Conservation (phyloP, 805 yeast species). For the Candida pseudofarinosa region DNA sequence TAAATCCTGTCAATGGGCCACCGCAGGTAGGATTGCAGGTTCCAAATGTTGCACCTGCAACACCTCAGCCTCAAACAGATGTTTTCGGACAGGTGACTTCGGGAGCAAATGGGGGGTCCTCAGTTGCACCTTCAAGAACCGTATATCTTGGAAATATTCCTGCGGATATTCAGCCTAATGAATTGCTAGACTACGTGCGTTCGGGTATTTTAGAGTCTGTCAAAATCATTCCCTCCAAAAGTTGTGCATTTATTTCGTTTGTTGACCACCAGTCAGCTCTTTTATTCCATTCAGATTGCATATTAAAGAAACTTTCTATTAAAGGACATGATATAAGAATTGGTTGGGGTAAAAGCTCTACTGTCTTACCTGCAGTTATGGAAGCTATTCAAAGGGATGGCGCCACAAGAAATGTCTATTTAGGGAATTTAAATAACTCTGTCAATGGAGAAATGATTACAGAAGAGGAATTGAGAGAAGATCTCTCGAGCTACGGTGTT, state of each 20-base stretch:
- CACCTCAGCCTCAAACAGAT: slow-evolving; percentile 5
- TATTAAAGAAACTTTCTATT: slow-evolving; percentile 74
- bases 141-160: slow-evolving; percentile 91
- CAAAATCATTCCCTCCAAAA: slow-evolving; percentile 73
- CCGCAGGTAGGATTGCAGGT: neutral
- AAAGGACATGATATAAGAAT: slow-evolving; percentile 78
- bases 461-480: slow-evolving; percentile 63
- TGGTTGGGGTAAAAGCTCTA: slow-evolving; percentile 89
- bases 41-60: slow-evolving; percentile 4
- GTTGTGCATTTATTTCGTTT: slow-evolving; percentile 88
- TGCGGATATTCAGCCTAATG: slow-evolving; percentile 71
- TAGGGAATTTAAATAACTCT: slow-evolving; percentile 72
- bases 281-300: slow-evolving; percentile 90
- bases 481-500: slow-evolving; percentile 69
- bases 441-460: slow-evolving; percentile 44
- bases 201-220: slow-evolving; percentile 85
- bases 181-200: slow-evolving; percentile 82
- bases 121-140: slow-evolving; percentile 69
- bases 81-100: slow-evolving; percentile 5
- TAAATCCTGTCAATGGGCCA: slow-evolving; percentile 4
- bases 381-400: slow-evolving; percentile 77
- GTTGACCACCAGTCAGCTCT: slow-evolving; percentile 85
- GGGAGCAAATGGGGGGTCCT: slow-evolving; percentile 5
- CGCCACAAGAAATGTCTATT: slow-evolving; percentile 90
- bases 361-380: slow-evolving; percentile 69